phyloP scores from a whole-genome alignment of 768 basidiomycete genomes.

The Panaeolus cyanescens region DNA sequence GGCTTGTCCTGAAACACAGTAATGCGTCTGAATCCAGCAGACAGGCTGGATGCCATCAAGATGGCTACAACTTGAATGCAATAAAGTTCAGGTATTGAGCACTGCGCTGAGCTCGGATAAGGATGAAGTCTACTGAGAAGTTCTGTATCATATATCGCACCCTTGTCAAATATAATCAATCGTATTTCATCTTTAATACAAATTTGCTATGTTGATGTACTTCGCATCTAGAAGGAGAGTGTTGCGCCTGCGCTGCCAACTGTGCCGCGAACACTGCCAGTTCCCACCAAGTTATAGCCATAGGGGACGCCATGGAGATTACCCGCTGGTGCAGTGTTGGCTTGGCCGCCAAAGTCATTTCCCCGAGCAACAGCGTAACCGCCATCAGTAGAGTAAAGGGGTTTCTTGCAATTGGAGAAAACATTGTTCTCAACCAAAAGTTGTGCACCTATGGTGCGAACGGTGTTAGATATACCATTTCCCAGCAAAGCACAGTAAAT shows the following conservation, averaged over 20 bases:
- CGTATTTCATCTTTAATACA: too few species aligned
- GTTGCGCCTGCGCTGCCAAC: conserved; percentile 29
- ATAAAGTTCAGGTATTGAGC: too few species aligned
- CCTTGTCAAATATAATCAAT: too few species aligned
- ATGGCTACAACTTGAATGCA: too few species aligned
- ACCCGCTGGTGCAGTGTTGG: conserved; percentile 28
- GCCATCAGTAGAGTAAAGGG: conserved; percentile 39
- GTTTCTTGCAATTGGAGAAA: conserved; percentile 39
- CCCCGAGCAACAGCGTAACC: too few species aligned
- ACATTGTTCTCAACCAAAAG: conserved; percentile 49
- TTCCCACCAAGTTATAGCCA: conserved; percentile 21
- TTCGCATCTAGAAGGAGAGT: conserved; percentile 22
- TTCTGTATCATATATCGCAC: too few species aligned
- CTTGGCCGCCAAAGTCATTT: conserved; percentile 26
- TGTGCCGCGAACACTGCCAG: conserved; percentile 19
- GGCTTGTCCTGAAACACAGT: too few species aligned
- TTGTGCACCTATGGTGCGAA: conserved; percentile 36
- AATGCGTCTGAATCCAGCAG: too few species aligned
- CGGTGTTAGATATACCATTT: neutral
- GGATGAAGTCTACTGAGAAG: too few species aligned
- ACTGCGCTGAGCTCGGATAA: too few species aligned
- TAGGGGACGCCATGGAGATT: conserved; percentile 29
- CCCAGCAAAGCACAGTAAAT: neutral
- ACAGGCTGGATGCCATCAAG: too few species aligned
- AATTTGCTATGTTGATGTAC: too few species aligned